Conservation (phyloP, 2,329 filamentous ascomycete species). For the Fusarium tuaranense region DNA sequence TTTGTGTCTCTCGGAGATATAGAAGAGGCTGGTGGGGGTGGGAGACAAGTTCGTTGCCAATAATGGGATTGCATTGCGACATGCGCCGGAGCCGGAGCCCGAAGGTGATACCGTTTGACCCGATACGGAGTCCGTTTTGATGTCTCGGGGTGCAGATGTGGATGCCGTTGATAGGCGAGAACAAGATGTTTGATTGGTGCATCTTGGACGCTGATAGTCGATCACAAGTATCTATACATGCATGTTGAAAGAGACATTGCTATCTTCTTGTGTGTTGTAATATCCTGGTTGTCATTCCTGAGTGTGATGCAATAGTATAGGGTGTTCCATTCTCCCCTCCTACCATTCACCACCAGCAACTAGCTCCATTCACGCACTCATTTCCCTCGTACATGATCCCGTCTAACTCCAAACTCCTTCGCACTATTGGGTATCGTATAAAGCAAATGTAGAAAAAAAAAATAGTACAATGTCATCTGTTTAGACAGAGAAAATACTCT, state of each 20-base stretch:
- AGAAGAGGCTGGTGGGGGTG: slow-evolving; percentile 20
- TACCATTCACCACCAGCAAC: not conserved
- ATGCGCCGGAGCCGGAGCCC: slow-evolving; percentile 29
- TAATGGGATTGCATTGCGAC: slow-evolving; percentile 26
- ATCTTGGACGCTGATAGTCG: not conserved
- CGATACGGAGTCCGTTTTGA: slow-evolving; percentile 20
- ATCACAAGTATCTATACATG: not conserved
- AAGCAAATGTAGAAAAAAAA: not conserved
- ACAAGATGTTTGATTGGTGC: not conserved
- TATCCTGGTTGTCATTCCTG: not conserved
- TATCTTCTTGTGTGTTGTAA: not conserved
- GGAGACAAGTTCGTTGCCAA: slow-evolving; percentile 6
- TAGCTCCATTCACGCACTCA: not conserved
- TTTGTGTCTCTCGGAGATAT: not conserved
- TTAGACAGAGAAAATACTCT: not conserved
- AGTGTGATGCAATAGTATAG: too few species aligned
- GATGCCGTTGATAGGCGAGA: not conserved
- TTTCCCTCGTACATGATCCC: not conserved
- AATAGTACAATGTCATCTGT: not conserved
- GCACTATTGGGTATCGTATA: not conserved
- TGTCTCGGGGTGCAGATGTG: not conserved
- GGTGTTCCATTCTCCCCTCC: not conserved
- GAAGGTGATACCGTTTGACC: not conserved
- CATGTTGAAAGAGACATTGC: not conserved
- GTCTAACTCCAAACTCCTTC: not conserved